Base-by-base conservation (phyloP, 2,329 filamentous ascomycete species). In the Talaromyces sp. region DNA sequence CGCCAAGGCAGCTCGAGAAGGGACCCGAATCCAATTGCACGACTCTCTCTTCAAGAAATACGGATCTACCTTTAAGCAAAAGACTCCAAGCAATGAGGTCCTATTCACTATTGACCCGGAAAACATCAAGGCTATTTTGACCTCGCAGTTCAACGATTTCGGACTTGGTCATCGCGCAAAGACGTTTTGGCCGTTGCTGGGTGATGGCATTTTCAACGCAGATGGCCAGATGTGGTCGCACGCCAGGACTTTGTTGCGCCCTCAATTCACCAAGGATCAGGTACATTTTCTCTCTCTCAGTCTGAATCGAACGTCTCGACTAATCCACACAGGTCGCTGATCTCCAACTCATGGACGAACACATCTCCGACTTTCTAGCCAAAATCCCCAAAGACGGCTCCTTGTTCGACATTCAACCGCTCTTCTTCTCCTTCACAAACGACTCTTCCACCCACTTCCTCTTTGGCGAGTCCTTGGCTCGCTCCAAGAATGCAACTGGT, bases 151-250 rank as follows among this genome's bases (percentile, higher is more conserved):
- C 48, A 23, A 56, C 11, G 61, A 63, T 39, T 65, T 57, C 44
- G 37, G 42, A 1, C 16, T 61, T 11, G 62, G 64, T 14, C 58
- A 61, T 28, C 62, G 50, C 2, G 31, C 56, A 23, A 61, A 50
- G 11, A 39, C 58, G 0, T 64, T 64, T 44, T 48, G 42, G 52
- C 62, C 62, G 11, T 40, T 63, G 25, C 50, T 63, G 42, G 62
- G 62, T 25, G 57, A 60, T 48, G 57, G 62, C 5, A 63, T 63
- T 40, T 92, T 91, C 76, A 88, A 87, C 8, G 96, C 91, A 0
- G 93, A 97, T 72, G 89, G 90, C 4, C 81, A 87, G 31, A 76
- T 83, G 55, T 97, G 93, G 93, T 58, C 61, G 31, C 61, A 63
- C 21, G 55, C 61, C 2, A 35, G 61, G 11, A 25, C 55, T n/a